These are phyloP conservation scores for Perkinsus olseni DNA, from an alignment of 169 alveolate genomes.

Conservation along the genomic window DNA sequence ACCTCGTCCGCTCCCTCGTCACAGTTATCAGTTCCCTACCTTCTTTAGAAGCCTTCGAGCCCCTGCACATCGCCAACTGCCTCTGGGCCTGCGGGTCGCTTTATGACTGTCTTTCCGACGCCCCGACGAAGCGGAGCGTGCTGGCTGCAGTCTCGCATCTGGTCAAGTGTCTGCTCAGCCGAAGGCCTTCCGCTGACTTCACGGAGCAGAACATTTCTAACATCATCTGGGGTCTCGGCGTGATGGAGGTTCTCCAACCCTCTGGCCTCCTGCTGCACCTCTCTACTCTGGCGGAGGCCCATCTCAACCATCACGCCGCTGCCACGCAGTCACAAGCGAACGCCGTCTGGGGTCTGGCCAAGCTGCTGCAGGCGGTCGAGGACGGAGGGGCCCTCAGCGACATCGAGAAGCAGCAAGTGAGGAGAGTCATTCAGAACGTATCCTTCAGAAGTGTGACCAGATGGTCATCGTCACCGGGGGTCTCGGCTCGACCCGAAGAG, in stretches of 20 bases:
- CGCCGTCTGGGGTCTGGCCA: not conserved
- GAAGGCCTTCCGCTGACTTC: not conserved
- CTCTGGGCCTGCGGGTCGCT: not conserved
- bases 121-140: not conserved
- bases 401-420: not conserved
- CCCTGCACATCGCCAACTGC: not conserved
- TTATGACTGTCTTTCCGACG: not conserved
- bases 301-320: not conserved
- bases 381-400: not conserved
- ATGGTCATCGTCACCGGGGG: not conserved
- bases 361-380: not conserved
- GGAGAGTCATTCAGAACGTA: not conserved
- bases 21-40: not conserved
- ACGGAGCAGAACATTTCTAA: not conserved
- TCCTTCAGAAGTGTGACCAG: not conserved
- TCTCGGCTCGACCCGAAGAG: not conserved
- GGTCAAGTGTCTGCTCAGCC: not conserved
- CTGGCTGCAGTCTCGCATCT: not conserved
- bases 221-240: not conserved
- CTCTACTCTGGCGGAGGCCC: not conserved
- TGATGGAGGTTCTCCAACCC: not conserved
- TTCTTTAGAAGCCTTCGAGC: not conserved
- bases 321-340: not conserved
- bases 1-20: not conserved
- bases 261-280: not conserved